phyloP scores from a whole-genome alignment of 805 yeast genomes.

The Dipodascopsis uninucleata region DNA sequence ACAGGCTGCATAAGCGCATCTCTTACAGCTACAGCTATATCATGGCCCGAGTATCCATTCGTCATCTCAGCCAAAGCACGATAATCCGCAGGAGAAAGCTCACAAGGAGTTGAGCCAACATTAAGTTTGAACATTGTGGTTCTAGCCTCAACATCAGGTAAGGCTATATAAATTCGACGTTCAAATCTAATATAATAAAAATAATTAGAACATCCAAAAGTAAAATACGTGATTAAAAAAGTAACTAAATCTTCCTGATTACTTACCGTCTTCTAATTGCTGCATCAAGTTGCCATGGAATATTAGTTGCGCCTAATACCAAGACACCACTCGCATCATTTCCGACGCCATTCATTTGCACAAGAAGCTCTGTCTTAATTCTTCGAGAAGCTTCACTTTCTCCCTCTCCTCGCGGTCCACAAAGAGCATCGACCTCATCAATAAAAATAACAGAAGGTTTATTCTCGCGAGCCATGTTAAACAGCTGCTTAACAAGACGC shows the following conservation, averaged over 20 bases:
- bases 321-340: conserved; percentile 88
- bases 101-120: conserved; percentile 85
- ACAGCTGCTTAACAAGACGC: conserved; percentile 89
- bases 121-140: conserved; percentile 91
- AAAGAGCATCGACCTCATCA: conserved; percentile 96
- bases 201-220: not conserved
- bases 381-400: conserved; percentile 95
- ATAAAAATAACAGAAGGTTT: conserved; percentile 94
- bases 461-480: conserved; percentile 92
- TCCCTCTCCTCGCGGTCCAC: conserved; percentile 98
- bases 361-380: conserved; percentile 90
- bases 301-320: conserved; percentile 95
- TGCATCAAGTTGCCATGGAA: conserved; percentile 98
- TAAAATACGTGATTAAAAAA: not conserved
- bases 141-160: conserved; percentile 92
- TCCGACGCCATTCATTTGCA: conserved; percentile 99
- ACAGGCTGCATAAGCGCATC: conserved; percentile 99
- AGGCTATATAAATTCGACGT: conserved; percentile 86
- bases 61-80: conserved; percentile 84
- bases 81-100: conserved; percentile 67
- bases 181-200: conserved; percentile 52
- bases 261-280: conserved; percentile 81
- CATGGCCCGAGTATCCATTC: conserved; percentile 97
- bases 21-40: conserved; percentile 91
- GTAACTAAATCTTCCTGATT: not conserved